Evolutionary conservation across 2,329 filamentous ascomycete genomes (phyloP), one percentile per base, ranked within the genome.

Genomic region (Fusarium odoratissimum): DNA sequence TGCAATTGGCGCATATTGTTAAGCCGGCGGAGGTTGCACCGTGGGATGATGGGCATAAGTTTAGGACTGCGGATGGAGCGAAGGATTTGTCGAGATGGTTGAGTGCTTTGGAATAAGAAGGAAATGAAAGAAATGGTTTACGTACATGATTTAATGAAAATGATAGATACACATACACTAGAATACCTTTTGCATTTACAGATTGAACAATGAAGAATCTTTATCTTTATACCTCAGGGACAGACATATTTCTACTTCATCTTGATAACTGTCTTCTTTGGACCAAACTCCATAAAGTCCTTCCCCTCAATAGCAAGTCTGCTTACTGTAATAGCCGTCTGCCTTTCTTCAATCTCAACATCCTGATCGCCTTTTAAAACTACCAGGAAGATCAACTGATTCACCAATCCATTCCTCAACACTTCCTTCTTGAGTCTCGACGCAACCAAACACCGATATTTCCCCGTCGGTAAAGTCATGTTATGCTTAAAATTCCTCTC

Each of bases 81-180:
- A 69, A 57, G 40, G 66, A 69, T 30, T 11, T 69, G 16, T 68
- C 65, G 6, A 52, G 64, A 9, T 69, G 66, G 66, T 38, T 69
- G 35, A 67, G 64, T 54, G 49, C 64, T 2, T 41, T 67, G 30
- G 46, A 67, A 33, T 67, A n/a, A 33, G 17, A 51, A 38, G n/a
- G 37, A 6, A 31, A 64, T 37, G 1, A 40, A 64, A 2, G n/a
- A 13, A 40, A 31, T 37, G 38, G 51, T 23, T 46, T 25, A 56
- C 31, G 25, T 10, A n/a, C 2, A 67, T 37, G 33, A 67, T 23
- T 21, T 52, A 21, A 57, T 57, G 38, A 46, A 56, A 42, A 55
- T 17, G 17, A 56, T 55, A 33, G 52, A 55, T 40, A 54, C 7
- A 30, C 17, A 52, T 16, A 25, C 10, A 25, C 6, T 8, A 10